Base-by-base conservation (phyloP, 2,329 filamentous ascomycete species). In the Clarireedia homoeocarpa region DNA sequence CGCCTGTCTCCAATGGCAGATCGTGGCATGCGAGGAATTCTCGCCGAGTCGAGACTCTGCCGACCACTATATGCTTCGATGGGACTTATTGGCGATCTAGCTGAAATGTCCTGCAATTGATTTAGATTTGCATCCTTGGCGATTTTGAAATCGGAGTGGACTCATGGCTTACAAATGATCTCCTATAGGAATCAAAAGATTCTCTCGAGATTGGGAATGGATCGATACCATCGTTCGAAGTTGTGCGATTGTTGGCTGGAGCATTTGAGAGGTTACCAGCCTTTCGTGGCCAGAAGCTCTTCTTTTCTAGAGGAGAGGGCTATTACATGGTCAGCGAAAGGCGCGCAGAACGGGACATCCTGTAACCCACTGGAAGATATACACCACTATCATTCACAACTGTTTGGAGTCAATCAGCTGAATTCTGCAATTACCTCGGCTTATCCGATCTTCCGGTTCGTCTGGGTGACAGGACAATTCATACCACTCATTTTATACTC, bases 371-470 rank as follows among this genome's bases (percentile, higher is more conserved):
- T 65, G 92, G 92, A 63, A 97, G 82, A 74, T 95, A 97, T 60
- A 96, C 88, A 63, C 92, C 92, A 71, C 88, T 95, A 73, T 95
- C 91, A 70, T 95, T 95, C 71, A 97, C 94, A 62, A 96, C 92
- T 96, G 70, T 64, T 62, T 55, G n/a, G 15, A 6, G 34, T 20
- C 27, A 51, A 54, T 60, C 48, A 62, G 62, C 56, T 48, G 55
- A 55, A 39, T 12, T 15, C 27, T 42, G 9, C 36, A 17, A 9
- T 50, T n/a, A 20, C 26, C 24, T 20, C 45, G 39, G n/a, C 27
- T 27, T 24, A 50, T 44, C 24, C 38, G 23, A 50, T 24, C 17
- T 30, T 34, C 20, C 51, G 38, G 44, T 36, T 40, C 17, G 17
- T 20, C 20, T 23, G 17, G 36, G n/a, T 12, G 30, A 12, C 10